Percentiles rank a stretch among this genome's conserved stretches.
Conservation (phyloP, 257 asterid species). For the Linderniella brevidens region DNA sequence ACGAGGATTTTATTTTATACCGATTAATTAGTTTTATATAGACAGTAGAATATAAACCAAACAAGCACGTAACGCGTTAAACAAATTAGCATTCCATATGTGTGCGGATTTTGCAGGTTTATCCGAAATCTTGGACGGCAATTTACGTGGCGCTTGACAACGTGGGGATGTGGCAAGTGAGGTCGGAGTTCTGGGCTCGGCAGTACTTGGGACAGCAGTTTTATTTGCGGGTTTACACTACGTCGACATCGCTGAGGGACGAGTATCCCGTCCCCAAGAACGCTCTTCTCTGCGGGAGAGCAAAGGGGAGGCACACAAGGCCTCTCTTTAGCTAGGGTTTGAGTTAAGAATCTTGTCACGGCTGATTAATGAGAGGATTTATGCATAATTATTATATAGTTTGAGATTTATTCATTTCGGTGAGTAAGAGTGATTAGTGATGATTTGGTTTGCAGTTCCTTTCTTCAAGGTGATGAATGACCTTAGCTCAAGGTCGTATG, state of each 20-base stretch:
- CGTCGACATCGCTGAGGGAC: slow-evolving; percentile 5
- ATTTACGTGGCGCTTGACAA: slow-evolving; percentile 1
- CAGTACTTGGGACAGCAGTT: slow-evolving; percentile 5
- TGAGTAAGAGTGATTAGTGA: neutral
- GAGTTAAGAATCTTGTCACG: no score
- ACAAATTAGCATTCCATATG: no score
- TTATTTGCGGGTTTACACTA: slow-evolving; percentile 2
- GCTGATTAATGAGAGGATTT: no score
- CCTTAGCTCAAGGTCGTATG: slow-evolving; percentile 4
- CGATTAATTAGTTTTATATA: no score
- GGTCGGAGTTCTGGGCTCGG: slow-evolving; percentile 1
- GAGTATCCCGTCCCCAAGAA: slow-evolving; percentile 2
- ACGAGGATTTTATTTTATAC: no score
- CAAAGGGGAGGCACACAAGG: slow-evolving; percentile 1
- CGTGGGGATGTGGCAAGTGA: slow-evolving; percentile 5
- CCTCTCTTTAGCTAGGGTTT: neutral
- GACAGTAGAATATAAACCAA: no score
- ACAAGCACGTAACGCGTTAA: no score
- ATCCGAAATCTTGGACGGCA: slow-evolving; percentile 3
- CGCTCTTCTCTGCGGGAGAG: slow-evolving; percentile 2
- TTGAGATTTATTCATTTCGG: neutral
- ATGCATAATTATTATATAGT: no score
- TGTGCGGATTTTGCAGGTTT: slow-evolving; percentile 3
- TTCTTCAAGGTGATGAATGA: neutral
- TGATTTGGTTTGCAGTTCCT: neutral